Evolutionary conservation across 2,329 filamentous ascomycete species (phyloP), one percentile per base, ranked within the genome.

Genomic region (Pseudocercospora fuligena): DNA sequence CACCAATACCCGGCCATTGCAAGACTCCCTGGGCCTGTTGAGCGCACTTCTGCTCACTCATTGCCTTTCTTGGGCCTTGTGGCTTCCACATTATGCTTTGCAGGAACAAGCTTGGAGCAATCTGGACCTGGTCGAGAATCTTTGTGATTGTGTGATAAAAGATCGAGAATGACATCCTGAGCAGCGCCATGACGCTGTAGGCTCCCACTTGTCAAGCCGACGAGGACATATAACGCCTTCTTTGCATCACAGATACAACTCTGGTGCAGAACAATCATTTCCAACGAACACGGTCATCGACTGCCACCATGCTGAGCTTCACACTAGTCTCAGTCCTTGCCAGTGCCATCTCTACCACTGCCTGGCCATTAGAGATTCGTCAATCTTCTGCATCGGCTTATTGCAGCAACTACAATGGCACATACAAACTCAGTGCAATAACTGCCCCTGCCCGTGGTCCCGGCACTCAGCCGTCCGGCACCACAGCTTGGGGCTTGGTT

Each of bases 381-480:
- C 67, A 69, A 21, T 25, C 57, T 23, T 62, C 64, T 5, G 66
- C 68, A 19, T 66, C 68, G 21, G 68, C 68, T 16, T 51, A 65
- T 19, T 69, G 66, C 53, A 65, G 66, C 23, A 67, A 66, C 40
- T 69, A 61, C 51, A 67, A 70, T 33, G 58, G 65, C 54, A 66
- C 62, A 7, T 69, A 70, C 46, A 67, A 67, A 40, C 64, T 70
- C 19, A 66, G 64, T 9, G 23, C 65, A 8, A 67, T 70, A 14
- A 57, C 66, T 19, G 66, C 64, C 6, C 69, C 69, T 11, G 47
- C 43, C 14, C 58, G 36, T 31, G 66, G 64, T 7, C 43, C 46
- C 21, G 60, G 56, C 9, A 61, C 40, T 29, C 47, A 60, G 6
- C 63, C 66, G 16, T 27, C 43, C 23, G 66, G 64, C 7, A 49